These are phyloP conservation scores for Entomortierella parvispora DNA, from an alignment of 192 early-diverging fungal species.

Conservation along the genomic window DNA sequence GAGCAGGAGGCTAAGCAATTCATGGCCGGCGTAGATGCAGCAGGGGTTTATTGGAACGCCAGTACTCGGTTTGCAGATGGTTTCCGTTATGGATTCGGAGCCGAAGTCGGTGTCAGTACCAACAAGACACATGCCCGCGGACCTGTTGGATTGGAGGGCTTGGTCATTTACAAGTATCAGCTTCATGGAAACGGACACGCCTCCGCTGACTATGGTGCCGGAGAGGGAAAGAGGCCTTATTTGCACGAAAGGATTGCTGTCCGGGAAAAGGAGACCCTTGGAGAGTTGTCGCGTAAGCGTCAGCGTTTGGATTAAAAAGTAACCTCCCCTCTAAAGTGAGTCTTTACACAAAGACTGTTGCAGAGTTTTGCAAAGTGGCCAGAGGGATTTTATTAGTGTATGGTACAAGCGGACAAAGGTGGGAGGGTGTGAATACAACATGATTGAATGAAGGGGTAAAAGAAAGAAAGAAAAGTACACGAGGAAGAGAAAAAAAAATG, in stretches of 20 bases:
- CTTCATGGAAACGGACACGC: conserved; percentile 91
- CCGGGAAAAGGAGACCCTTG: conserved; percentile 21
- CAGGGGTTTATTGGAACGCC: conserved; percentile 99
- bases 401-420: too few species aligned
- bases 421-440: too few species aligned
- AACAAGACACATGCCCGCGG: conserved; percentile 99
- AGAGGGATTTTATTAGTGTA: too few species aligned
- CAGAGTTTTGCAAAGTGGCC: too few species aligned
- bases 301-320: conserved; percentile 8
- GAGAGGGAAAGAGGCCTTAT: conserved; percentile 72
- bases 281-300: conserved; percentile 12
- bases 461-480: too few species aligned
- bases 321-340: too few species aligned
- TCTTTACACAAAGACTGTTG: too few species aligned
- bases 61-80: conserved; percentile 97
- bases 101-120: conserved; percentile 97
- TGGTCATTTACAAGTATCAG: conserved; percentile 99
- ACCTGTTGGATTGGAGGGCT: conserved; percentile 95
- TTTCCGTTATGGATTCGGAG: conserved; percentile 98
- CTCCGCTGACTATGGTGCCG: conserved; percentile 82
- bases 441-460: too few species aligned
- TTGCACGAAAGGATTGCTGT: conserved; percentile 74
- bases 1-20: conserved; percentile 79
- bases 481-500: too few species aligned
- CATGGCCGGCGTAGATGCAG: conserved; percentile 93